Evolutionary conservation across 2,329 filamentous ascomycete genomes (phyloP).

Genomic region (Ophiosphaerella narmari): DNA sequence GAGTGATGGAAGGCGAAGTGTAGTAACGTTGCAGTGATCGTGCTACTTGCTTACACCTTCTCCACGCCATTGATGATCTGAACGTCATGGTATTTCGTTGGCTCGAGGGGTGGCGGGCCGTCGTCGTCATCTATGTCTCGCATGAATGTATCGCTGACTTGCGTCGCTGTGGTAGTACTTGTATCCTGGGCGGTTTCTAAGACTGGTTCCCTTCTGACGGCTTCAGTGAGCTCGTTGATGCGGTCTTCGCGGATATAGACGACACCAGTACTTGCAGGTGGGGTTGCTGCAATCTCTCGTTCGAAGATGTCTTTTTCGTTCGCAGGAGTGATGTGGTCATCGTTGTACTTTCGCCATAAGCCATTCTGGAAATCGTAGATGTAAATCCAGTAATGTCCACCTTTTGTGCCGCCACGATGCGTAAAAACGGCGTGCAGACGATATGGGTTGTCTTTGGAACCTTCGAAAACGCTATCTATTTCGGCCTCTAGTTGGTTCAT

Average conservation of each 20-base stretch:
- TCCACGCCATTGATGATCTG: slow-evolving; percentile 35
- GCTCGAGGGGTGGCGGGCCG: slow-evolving; percentile 6
- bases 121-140: slow-evolving; percentile 14
- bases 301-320: slow-evolving; percentile 69
- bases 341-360: slow-evolving; percentile 94
- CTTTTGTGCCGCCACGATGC: slow-evolving; percentile 68
- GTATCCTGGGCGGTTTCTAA: not conserved
- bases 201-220: slow-evolving; percentile 46
- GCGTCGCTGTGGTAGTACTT: not conserved
- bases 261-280: slow-evolving; percentile 62
- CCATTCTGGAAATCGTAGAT: slow-evolving; percentile 83
- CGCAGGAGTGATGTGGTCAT: slow-evolving; percentile 75
- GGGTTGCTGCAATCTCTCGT: slow-evolving; percentile 62
- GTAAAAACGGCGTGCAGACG: slow-evolving; percentile 91
- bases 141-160: slow-evolving; percentile 18
- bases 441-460: slow-evolving; percentile 71
- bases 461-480: slow-evolving; percentile 64
- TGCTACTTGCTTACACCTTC: slow-evolving; percentile 24
- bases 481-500: slow-evolving; percentile 55
- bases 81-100: slow-evolving; percentile 15
- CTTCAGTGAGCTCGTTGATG: slow-evolving; percentile 63
- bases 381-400: slow-evolving; percentile 96
- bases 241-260: slow-evolving; percentile 77
- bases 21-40: not conserved
- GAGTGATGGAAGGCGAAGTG: not conserved